Percentiles rank a stretch among this genome's conserved stretches.
Conservation (phyloP, 2,329 filamentous ascomycete genomes). For the Fusarium sp. region DNA sequence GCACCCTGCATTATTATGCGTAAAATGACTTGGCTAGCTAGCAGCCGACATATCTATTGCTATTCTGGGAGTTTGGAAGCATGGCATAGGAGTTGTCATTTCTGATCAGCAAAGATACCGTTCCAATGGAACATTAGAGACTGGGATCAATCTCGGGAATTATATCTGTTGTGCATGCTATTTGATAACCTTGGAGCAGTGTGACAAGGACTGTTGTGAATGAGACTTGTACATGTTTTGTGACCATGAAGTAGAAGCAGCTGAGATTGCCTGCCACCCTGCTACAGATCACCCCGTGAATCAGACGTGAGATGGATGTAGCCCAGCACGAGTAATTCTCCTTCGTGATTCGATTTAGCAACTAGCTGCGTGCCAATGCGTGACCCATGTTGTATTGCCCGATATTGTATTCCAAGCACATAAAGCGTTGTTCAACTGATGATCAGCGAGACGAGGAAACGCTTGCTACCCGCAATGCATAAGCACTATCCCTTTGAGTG, state of each 20-base stretch:
- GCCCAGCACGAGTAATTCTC: too few species aligned
- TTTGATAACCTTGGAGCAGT: neutral
- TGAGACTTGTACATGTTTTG: neutral
- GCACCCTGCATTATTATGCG: slow-evolving; percentile 3
- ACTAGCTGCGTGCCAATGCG: too few species aligned
- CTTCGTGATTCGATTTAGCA: too few species aligned
- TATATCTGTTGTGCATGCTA: neutral
- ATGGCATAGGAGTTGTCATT: neutral
- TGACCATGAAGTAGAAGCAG: too few species aligned
- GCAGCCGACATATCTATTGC: neutral
- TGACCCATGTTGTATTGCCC: neutral
- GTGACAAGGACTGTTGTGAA: neutral
- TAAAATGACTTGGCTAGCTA: neutral
- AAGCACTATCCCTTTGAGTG: neutral
- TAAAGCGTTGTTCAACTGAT: neutral
- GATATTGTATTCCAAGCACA: neutral
- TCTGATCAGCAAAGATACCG: neutral
- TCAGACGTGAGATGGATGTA: too few species aligned
- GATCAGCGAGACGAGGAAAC: neutral
- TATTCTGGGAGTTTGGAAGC: neutral
- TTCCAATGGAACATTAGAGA: too few species aligned
- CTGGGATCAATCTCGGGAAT: neutral
- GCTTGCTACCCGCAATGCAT: neutral
- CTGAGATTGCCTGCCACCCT: too few species aligned
- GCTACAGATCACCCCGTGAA: too few species aligned